Evolutionary conservation across 2,329 filamentous ascomycete species (phyloP).

Genomic region (Chaetomiaceae sp.): DNA sequence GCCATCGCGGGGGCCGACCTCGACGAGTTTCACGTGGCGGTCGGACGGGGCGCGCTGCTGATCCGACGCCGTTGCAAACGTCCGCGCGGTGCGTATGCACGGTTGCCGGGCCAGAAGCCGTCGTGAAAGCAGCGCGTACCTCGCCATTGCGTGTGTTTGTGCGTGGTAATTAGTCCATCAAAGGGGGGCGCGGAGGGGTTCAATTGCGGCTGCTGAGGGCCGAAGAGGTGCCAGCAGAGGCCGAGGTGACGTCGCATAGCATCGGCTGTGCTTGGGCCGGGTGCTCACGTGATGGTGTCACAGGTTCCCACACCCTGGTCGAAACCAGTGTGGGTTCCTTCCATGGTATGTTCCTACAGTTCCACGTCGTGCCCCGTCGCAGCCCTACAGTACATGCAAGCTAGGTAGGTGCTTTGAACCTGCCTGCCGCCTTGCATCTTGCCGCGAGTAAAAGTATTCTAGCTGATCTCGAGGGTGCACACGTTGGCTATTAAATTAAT

Average conservation of each 20-base stretch:
- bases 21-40: slow-evolving; percentile 61
- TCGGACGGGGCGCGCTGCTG: slow-evolving; percentile 29
- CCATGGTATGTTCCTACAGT: too few relatives aligned
- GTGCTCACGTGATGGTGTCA: background rate
- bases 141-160: slow-evolving; percentile 23
- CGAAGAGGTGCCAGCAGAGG: background rate
- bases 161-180: slow-evolving; percentile 8
- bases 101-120: slow-evolving; percentile 11
- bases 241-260: slow-evolving; percentile 25
- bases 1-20: slow-evolving; percentile 83
- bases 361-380: too few relatives aligned
- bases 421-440: too few relatives aligned
- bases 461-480: too few relatives aligned
- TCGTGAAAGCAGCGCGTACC: slow-evolving; percentile 21
- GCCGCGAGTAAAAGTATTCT: too few relatives aligned
- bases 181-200: background rate
- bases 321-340: too few relatives aligned
- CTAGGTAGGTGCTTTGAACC: too few relatives aligned
- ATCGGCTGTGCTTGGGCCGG: slow-evolving; percentile 15
- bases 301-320: too few relatives aligned
- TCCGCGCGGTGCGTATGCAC: slow-evolving; percentile 8
- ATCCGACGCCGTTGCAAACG: slow-evolving; percentile 19
- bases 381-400: too few relatives aligned
- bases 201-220: background rate
- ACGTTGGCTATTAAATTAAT: too few relatives aligned